These are phyloP conservation scores for Nowakowskiella sp. DNA, from an alignment of 192 early-diverging fungal species.

Conservation along the genomic window DNA sequence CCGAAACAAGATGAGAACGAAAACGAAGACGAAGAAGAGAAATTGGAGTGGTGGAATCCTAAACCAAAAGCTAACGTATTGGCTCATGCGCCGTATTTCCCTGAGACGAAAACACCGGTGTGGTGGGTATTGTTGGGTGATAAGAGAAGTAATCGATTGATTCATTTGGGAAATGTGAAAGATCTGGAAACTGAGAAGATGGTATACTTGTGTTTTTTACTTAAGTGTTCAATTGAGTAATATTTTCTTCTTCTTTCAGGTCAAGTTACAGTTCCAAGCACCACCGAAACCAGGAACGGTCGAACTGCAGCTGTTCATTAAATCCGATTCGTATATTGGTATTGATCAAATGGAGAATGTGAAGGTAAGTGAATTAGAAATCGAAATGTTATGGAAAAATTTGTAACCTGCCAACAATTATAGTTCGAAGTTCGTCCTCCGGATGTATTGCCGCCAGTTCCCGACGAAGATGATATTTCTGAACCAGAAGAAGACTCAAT, in stretches of 20 bases:
- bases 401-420: neutral
- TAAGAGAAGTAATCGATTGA: conserved; percentile 72
- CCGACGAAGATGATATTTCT: conserved; percentile 88
- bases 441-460: conserved; percentile 61
- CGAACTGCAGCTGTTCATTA: conserved; percentile 74
- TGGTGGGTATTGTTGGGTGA: conserved; percentile 93
- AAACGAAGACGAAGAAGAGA: conserved; percentile 14
- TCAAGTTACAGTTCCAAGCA: conserved; percentile 87
- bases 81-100: conserved; percentile 64
- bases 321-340: conserved; percentile 82
- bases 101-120: conserved; percentile 54
- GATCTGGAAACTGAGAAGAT: conserved; percentile 57
- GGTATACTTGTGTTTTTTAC: too few species aligned
- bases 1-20: conserved; percentile 1
- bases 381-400: neutral
- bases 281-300: conserved; percentile 78
- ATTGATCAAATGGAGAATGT: conserved; percentile 74
- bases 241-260: conserved; percentile 1
- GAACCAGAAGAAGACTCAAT: conserved; percentile 95
- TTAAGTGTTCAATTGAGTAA: too few species aligned
- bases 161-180: conserved; percentile 58
- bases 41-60: conserved; percentile 24
- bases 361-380: conserved; percentile 39
- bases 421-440: conserved; percentile 52
- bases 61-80: conserved; percentile 16